These are phyloP conservation scores for Apiotrichum gamsii DNA, from an alignment of 1,284 basidiomycete species.

Conservation along the genomic window DNA sequence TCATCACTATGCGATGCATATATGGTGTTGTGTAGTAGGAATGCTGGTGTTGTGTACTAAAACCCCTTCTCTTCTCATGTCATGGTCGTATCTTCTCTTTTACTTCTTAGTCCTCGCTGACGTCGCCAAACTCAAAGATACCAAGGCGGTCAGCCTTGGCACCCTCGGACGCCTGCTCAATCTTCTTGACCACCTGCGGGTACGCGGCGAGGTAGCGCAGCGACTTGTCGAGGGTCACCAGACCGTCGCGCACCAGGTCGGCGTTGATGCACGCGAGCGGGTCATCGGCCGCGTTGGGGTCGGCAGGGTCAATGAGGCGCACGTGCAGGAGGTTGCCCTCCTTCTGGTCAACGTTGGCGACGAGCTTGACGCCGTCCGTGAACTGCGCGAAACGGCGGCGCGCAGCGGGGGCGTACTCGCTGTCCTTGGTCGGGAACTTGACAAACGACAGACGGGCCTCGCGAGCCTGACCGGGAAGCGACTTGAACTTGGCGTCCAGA, in stretches of 20 bases:
- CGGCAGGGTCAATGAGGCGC: conserved; percentile 75
- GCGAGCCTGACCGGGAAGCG: conserved; percentile 61
- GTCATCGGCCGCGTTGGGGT: conserved; percentile 61
- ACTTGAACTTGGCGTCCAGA: conserved; percentile 76
- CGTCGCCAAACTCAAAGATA: conserved; percentile 65
- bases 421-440: conserved; percentile 67
- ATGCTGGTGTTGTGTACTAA: no score
- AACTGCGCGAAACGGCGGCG: conserved; percentile 74
- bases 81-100: no score
- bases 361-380: conserved; percentile 78
- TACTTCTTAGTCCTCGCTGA: conserved; percentile 18
- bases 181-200: conserved; percentile 60
- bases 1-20: no score
- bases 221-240: conserved; percentile 71
- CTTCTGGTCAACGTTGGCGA: conserved; percentile 80
- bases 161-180: conserved; percentile 55
- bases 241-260: conserved; percentile 58
- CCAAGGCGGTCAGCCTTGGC: conserved; percentile 72
- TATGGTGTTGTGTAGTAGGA: no score
- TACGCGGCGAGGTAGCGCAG: conserved; percentile 68
- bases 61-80: no score
- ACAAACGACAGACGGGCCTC: conserved; percentile 57
- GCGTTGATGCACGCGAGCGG: conserved; percentile 74
- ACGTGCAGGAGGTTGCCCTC: conserved; percentile 74
- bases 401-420: conserved; percentile 79